Conservation (phyloP, 1,284 basidiomycete genomes). For the Ganoderma lingzhi region DNA sequence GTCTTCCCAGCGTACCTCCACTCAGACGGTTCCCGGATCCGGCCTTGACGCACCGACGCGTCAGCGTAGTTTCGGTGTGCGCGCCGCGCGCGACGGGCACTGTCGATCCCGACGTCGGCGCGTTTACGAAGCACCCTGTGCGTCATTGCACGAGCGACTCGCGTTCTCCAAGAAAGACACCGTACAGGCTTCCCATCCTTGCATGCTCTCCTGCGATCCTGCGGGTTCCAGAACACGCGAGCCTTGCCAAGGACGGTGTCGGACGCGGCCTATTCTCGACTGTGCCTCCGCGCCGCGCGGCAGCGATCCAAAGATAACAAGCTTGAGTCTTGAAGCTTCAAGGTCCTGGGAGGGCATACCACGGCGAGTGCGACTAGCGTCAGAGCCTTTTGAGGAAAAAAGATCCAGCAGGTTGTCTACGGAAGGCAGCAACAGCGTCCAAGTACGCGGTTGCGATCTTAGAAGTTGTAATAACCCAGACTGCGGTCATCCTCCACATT, state of each 20-base stretch:
- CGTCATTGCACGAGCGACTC: neutral
- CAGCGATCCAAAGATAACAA: neutral
- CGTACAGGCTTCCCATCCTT: neutral
- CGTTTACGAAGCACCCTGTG: neutral
- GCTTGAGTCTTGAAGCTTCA: neutral
- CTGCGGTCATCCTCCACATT: neutral
- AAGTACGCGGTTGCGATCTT: neutral
- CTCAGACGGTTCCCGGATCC: neutral
- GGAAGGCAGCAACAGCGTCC: neutral
- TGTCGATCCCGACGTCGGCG: neutral
- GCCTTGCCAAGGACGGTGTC: slow-evolving; percentile 1
- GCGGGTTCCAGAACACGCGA: neutral
- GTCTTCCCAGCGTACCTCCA: neutral
- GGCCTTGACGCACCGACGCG: neutral
- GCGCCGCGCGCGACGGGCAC: neutral
- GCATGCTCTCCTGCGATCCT: neutral
- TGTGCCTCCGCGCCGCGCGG: slow-evolving; percentile 2
- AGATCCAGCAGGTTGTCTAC: neutral
- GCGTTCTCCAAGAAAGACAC: neutral
- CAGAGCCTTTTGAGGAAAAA: neutral
- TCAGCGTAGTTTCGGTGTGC: neutral
- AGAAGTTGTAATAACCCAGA: neutral
- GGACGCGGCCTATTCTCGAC: neutral
- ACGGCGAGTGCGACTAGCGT: neutral
- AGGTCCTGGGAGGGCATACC: neutral